Base-by-base conservation (phyloP, 179 eudicot species). In the Gypsophila paniculata region DNA sequence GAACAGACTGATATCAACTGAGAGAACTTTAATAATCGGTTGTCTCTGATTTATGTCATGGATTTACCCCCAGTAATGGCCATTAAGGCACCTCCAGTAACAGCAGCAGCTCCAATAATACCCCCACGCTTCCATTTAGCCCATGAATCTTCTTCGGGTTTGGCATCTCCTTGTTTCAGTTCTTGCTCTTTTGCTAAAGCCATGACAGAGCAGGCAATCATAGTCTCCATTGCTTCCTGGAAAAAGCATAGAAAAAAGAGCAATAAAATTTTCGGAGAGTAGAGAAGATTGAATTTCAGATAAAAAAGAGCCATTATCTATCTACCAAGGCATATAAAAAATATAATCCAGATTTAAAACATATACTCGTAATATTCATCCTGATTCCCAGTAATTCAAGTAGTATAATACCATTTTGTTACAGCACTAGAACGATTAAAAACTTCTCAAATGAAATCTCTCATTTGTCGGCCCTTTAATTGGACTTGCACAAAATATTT, bases 91-190 rank as follows among this genome's bases (percentile, higher is more conserved):
- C 99, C 99, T 29, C 99, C 97, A 23, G 99, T 91, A 75, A 94
- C 64, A 52, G 99, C 97, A 76, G 99, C 99, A 55, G 94, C 99
- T 75, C 99, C 99, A 70, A 94, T 89, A 57, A 94, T 94, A 71
- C 94, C 99, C 68, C 94, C 89, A 65, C 96, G 94, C 77, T 86
- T 94, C 96, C 97, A 91, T 81, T 85, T 88, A 66, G 82, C 82
- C 94, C 91, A 91, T 58, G 74, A 21, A 76, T 82, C 86, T 78
- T 83, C 69, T 73, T 90, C 85, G 17, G 87, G 68, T 66, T 76
- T 73, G 15, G 77, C 54, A 51, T 85, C 89, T 60, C 79, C 87
- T 64, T 78, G 76, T 74, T 94, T 86, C 29, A 72, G 68, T 76
- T 82, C 85, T 82, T 85, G 83, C 71, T 84, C 87, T 82, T 87